A percentile compares a stretch with the other conserved stretches of the same genome.
phyloP scores from a whole-genome alignment of 2,329 filamentous ascomycete species.

The Tolypocladium inflatum region DNA sequence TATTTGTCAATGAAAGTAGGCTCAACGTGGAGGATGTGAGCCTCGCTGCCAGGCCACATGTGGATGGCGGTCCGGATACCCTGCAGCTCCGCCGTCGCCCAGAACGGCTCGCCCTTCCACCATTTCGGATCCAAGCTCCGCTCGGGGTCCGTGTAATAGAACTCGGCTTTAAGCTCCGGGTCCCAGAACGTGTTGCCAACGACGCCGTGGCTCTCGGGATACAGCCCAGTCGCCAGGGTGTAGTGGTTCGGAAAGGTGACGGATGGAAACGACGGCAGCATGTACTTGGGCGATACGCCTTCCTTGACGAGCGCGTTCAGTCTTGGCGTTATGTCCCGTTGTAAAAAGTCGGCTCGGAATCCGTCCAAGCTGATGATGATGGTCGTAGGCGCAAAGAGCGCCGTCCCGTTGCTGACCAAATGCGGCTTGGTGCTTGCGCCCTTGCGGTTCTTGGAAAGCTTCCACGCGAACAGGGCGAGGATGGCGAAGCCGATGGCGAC shows the following conservation, averaged over 20 bases:
- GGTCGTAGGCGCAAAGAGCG: constrained; percentile 82
- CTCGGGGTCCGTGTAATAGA: constrained; percentile 73
- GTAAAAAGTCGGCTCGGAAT: constrained; percentile 88
- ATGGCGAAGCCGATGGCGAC: constrained; percentile 46
- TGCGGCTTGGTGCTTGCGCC: constrained; percentile 16
- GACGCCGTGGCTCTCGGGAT: constrained; percentile 86
- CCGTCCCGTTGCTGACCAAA: constrained; percentile 69
- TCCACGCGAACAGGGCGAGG: constrained; percentile 48
- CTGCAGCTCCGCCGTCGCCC: constrained; percentile 83
- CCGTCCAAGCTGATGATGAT: constrained; percentile 91
- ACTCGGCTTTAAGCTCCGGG: constrained; percentile 63
- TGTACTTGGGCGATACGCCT: constrained; percentile 84
- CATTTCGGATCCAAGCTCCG: constrained; percentile 77
- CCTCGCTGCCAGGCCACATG: constrained; percentile 98
- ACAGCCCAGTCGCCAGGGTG: constrained; percentile 82
- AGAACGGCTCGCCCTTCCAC: constrained; percentile 93
- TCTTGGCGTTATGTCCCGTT: constrained; percentile 72
- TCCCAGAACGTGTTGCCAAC: constrained; percentile 97
- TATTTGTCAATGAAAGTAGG: constrained; percentile 78
- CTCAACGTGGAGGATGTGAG: constrained; percentile 64
- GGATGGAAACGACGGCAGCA: constrained; percentile 89
- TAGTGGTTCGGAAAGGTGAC: constrained; percentile 97
- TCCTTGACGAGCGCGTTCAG: constrained; percentile 69
- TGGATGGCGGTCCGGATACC: constrained; percentile 75
- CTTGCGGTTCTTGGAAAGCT: constrained; percentile 40